These are phyloP conservation scores for Podospora fimiseda DNA, from an alignment of 495 filamentous ascomycete species.

Conservation along the genomic window DNA sequence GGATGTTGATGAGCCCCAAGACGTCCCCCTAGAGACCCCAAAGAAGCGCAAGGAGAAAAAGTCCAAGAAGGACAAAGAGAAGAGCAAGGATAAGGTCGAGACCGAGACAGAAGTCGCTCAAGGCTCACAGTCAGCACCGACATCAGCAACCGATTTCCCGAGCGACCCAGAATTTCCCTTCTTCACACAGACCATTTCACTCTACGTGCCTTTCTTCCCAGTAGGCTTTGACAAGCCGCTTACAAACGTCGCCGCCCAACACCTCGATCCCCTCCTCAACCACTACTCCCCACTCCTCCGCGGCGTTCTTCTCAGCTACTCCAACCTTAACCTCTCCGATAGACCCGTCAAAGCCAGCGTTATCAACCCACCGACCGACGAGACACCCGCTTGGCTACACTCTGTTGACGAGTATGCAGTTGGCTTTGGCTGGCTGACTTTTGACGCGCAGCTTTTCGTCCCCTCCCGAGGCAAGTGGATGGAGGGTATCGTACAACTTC, in stretches of 20 bases:
- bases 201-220: slow-evolving; percentile 43
- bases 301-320: slow-evolving; percentile 42
- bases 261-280: slow-evolving; percentile 40
- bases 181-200: slow-evolving; percentile 42
- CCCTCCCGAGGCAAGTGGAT: slow-evolving; percentile 43
- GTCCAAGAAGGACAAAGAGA: slow-evolving; percentile 24
- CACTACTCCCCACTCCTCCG: slow-evolving; percentile 40
- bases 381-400: slow-evolving; percentile 32
- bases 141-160: slow-evolving; percentile 8
- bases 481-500: slow-evolving; percentile 43
- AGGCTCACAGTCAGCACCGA: neutral
- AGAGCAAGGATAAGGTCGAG: slow-evolving; percentile 21
- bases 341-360: slow-evolving; percentile 29
- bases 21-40: slow-evolving; percentile 6
- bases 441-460: slow-evolving; percentile 39
- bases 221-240: slow-evolving; percentile 39
- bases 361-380: slow-evolving; percentile 29
- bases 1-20: slow-evolving; percentile 18
- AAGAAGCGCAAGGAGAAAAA: slow-evolving; percentile 29
- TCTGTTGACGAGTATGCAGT: slow-evolving; percentile 42
- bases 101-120: neutral
- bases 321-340: slow-evolving; percentile 41
- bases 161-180: slow-evolving; percentile 33
- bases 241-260: slow-evolving; percentile 38
- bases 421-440: slow-evolving; percentile 42